Conservation (phyloP, 768 basidiomycete species). For the Rhizopogon sp. region DNA sequence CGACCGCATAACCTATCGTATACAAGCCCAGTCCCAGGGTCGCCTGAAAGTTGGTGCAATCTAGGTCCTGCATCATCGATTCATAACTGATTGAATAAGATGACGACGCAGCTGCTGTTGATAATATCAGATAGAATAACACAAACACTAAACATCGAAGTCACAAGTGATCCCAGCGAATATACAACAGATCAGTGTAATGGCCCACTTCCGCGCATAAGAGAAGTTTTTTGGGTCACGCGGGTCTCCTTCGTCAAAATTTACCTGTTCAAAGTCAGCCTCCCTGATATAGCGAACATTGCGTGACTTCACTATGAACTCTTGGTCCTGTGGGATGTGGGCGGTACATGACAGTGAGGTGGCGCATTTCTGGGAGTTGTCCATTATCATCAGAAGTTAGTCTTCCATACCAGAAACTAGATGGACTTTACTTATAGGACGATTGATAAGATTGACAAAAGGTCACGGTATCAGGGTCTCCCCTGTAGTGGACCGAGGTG, state of each 20-base stretch:
- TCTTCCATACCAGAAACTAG: neutral
- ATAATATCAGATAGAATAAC: neutral
- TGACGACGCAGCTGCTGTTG: constrained; percentile 41
- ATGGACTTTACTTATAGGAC: neutral
- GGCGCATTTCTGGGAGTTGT: neutral
- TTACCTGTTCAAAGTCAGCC: constrained; percentile 22
- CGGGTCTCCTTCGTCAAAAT: constrained; percentile 33
- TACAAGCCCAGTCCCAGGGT: constrained; percentile 48
- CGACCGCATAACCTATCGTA: constrained; percentile 53
- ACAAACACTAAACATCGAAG: neutral
- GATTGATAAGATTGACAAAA: neutral
- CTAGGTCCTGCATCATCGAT: constrained; percentile 45
- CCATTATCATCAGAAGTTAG: neutral
- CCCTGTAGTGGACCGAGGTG: neutral
- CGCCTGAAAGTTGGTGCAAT: constrained; percentile 39
- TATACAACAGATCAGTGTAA: constrained; percentile 27
- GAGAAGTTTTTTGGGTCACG: constrained; percentile 36
- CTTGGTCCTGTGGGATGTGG: neutral
- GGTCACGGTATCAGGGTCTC: neutral
- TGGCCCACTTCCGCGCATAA: constrained; percentile 35
- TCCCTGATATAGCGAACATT: neutral
- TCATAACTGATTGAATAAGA: constrained; percentile 50
- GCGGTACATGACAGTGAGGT: neutral
- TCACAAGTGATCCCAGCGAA: constrained; percentile 20
- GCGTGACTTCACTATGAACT: neutral